Evolutionary conservation across 148 eudicot genomes (phyloP).

Genomic region (Chenopodium formosanum): DNA sequence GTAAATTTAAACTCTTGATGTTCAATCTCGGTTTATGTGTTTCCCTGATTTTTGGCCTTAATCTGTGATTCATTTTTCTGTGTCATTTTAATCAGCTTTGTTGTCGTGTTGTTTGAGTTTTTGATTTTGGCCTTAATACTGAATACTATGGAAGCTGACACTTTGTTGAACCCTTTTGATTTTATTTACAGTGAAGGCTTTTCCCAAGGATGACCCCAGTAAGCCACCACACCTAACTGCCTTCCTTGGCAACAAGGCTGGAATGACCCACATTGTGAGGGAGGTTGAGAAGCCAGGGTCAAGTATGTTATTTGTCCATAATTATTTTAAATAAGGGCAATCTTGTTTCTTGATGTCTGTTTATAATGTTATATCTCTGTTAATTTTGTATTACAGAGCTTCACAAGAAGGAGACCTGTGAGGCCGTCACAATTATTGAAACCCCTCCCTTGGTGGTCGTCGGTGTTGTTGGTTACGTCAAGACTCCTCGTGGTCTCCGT

Average conservation of each 20-base stretch:
- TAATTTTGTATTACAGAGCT: constrained; percentile 38
- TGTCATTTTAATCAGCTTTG: too few species aligned
- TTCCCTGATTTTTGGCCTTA: too few species aligned
- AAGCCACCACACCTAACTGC: constrained; percentile 70
- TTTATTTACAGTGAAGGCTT: constrained; percentile 61
- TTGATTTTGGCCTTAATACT: too few species aligned
- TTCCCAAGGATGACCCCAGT: constrained; percentile 76
- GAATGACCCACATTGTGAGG: constrained; percentile 81
- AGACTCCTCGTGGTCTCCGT: constrained; percentile 76
- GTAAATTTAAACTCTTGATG: too few species aligned
- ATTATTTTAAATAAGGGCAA: too few species aligned
- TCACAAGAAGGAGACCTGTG: constrained; percentile 86
- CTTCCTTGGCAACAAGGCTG: constrained; percentile 81
- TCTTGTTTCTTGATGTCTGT: not conserved
- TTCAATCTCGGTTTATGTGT: too few species aligned
- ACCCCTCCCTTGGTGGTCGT: constrained; percentile 76
- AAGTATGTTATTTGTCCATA: constrained; percentile 35
- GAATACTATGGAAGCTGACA: not conserved
- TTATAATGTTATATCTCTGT: not conserved
- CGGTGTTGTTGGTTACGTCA: constrained; percentile 70
- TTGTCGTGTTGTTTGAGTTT: too few species aligned
- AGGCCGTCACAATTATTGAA: constrained; percentile 76
- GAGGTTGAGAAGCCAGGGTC: constrained; percentile 85
- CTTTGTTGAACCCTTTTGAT: too few species aligned
- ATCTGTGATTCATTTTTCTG: too few species aligned